Evolutionary conservation across 352 stramenopile species (phyloP).

Genomic region (Phytophthora europaea): DNA sequence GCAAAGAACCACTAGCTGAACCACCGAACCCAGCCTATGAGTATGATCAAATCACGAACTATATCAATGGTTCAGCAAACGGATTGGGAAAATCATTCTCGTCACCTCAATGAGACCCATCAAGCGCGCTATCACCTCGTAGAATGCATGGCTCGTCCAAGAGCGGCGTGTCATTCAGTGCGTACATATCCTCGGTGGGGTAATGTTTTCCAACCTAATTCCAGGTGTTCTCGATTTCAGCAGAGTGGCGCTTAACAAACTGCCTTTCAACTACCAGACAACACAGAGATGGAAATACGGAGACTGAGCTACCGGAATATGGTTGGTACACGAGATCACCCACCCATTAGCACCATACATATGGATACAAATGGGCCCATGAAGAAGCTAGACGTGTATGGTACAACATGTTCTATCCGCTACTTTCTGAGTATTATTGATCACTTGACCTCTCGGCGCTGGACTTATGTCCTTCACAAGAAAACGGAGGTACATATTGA

Average conservation of each 20-base stretch:
- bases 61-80: no score
- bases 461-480: conserved; percentile 4
- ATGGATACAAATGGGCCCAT: background rate
- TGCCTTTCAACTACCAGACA: conserved; percentile 1
- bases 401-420: conserved; percentile 1
- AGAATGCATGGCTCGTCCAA: no score
- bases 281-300: conserved; percentile 4
- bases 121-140: no score
- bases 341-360: background rate
- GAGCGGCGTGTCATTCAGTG: no score
- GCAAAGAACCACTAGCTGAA: no score
- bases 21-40: no score
- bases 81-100: no score
- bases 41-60: no score
- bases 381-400: background rate
- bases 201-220: background rate
- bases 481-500: conserved; percentile 6
- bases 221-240: conserved; percentile 3
- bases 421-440: conserved; percentile 20
- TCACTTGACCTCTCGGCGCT: conserved; percentile 13
- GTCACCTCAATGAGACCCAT: no score
- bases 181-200: no score
- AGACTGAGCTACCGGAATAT: conserved; percentile 3
- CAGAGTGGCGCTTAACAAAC: background rate
- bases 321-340: background rate